Conservation (phyloP, 2,329 filamentous ascomycete species). For the Uncinocarpus reesii region DNA sequence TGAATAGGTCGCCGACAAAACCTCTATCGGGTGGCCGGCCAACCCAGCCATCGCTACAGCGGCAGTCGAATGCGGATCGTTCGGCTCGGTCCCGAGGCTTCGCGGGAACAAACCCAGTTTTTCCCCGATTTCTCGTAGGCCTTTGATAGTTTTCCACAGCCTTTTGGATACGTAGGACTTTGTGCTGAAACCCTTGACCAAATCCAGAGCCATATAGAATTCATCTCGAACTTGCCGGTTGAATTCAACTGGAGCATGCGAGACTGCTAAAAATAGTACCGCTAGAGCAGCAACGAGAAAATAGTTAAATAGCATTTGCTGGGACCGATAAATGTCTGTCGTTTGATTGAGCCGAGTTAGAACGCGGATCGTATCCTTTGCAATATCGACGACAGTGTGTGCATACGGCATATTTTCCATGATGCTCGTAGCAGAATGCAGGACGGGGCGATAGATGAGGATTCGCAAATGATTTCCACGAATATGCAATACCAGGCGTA, state of each 20-base stretch:
- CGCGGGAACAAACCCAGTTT: constrained; percentile 46
- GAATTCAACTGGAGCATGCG: constrained; percentile 53
- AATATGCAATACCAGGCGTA: constrained; percentile 75
- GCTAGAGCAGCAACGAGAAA: constrained; percentile 55
- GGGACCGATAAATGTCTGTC: constrained; percentile 52
- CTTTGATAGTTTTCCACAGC: constrained; percentile 54
- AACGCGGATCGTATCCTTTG: constrained; percentile 54
- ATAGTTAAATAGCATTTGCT: constrained; percentile 57
- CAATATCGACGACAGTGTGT: constrained; percentile 55
- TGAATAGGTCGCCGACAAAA: constrained; percentile 41
- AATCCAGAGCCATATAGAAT: constrained; percentile 56
- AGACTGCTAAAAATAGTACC: constrained; percentile 54
- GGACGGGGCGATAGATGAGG: constrained; percentile 73
- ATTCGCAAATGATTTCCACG: constrained; percentile 85
- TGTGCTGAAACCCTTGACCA: constrained; percentile 52
- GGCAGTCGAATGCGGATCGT: constrained; percentile 51
- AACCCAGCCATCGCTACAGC: constrained; percentile 57
- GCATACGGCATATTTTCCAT: constrained; percentile 64
- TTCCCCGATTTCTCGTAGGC: constrained; percentile 53
- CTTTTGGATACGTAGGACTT: constrained; percentile 52
- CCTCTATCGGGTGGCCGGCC: constrained; percentile 52
- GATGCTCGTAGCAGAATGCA: constrained; percentile 77
- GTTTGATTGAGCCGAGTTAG: constrained; percentile 52
- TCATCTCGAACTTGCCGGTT: constrained; percentile 52
- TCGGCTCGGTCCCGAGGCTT: constrained; percentile 31